phyloP scores from a whole-genome alignment of 164 flowering plant species.

The Cinnamomum micranthum region DNA sequence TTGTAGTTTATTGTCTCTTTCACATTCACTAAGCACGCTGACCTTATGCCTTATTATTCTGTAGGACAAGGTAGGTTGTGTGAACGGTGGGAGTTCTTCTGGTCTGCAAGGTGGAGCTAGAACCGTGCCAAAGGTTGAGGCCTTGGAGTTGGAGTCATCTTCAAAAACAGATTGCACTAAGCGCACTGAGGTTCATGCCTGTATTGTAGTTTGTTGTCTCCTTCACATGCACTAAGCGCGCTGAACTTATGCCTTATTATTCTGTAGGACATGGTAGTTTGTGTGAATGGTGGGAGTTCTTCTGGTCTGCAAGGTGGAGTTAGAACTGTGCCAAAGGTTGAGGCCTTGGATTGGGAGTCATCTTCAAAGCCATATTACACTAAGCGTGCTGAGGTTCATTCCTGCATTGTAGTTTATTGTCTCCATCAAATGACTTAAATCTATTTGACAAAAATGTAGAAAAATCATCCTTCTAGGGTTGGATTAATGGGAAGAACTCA shows the following conservation, averaged over 20 bases:
- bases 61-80: constrained; percentile 6
- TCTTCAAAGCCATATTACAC: constrained; percentile 19
- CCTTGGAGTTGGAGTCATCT: constrained; percentile 30
- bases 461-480: neutral
- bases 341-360: constrained; percentile 27
- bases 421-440: neutral
- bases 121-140: constrained; percentile 31
- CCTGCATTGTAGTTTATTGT: neutral
- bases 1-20: neutral
- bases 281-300: constrained; percentile 20
- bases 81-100: constrained; percentile 22
- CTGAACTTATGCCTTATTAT: neutral
- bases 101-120: constrained; percentile 15
- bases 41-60: neutral
- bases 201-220: neutral
- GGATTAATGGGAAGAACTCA: neutral
- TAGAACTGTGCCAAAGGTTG: constrained; percentile 28
- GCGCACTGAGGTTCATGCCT: constrained; percentile 31
- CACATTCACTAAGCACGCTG: neutral
- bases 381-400: constrained; percentile 34
- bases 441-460: neutral
- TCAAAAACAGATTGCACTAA: constrained; percentile 14
- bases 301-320: constrained; percentile 19
- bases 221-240: neutral
- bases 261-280: constrained; percentile 9